Percentiles rank a stretch among this genome's conserved stretches.
Conservation (phyloP, 345 rosid genomes). For the Gynandropsis gynandra region DNA sequence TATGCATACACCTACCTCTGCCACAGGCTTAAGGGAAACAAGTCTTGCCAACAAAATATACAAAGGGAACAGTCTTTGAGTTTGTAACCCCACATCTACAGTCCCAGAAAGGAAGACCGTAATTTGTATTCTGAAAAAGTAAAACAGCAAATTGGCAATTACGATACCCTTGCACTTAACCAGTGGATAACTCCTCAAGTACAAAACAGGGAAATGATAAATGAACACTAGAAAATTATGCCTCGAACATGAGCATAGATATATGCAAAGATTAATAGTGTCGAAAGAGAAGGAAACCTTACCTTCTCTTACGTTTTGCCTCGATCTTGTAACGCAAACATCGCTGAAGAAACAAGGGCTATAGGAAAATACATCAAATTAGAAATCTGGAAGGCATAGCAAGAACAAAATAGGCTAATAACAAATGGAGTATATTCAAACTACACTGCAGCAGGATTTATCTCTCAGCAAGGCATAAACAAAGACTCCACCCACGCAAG, state of each 20-base stretch:
- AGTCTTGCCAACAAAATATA: conserved; percentile 75
- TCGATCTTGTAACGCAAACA: conserved; percentile 80
- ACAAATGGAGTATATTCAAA: neutral
- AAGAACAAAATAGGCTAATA: conserved; percentile 6
- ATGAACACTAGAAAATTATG: neutral
- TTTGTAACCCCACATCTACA: conserved; percentile 43
- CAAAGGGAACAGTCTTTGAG: conserved; percentile 60
- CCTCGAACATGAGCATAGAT: neutral
- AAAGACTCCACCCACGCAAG: conserved; percentile 6
- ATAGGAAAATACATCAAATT: conserved; percentile 12
- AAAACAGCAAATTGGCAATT: neutral
- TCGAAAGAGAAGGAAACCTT: neutral
- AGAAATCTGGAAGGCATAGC: conserved; percentile 8
- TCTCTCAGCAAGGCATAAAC: conserved; percentile 8
- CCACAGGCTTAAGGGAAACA: conserved; percentile 41
- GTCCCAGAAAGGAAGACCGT: conserved; percentile 47
- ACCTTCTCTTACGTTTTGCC: conserved; percentile 77
- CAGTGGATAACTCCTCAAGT: neutral
- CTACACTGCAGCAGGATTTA: neutral
- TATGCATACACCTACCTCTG: conserved; percentile 49
- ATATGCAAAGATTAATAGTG: neutral
- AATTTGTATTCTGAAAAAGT: conserved; percentile 63
- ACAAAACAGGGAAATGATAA: neutral
- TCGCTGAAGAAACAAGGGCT: conserved; percentile 89
- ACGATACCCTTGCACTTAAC: conserved; percentile 13